Evolutionary conservation across 768 basidiomycete genomes (phyloP), one percentile per base, ranked within the genome.

Genomic region (Lanmaoa rubissima): DNA sequence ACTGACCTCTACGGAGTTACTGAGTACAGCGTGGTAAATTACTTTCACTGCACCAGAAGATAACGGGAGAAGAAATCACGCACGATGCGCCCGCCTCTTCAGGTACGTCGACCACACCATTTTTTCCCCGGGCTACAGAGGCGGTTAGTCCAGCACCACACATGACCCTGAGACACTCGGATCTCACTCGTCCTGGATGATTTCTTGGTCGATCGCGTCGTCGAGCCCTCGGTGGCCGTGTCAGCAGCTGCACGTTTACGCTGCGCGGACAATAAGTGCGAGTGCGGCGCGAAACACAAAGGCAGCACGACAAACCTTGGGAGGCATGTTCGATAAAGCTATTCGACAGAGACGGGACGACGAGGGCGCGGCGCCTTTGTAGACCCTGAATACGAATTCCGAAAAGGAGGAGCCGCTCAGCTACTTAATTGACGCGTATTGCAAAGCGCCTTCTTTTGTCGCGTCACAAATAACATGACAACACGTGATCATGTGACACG

Each of bases 211-310:
- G 75, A 64, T 68, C 80, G 78, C 63, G 80, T 72, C 59, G 76
- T 59, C 35, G 75, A 43, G 17, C 69, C 65, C 55, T 63, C 69
- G 38, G 31, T 34, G 31, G 61, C 5, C 36, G 68, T 70, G 64
- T 64, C 53, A 39, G 78, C 77, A 32, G 78, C 79, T 24, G 71
- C 70, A 70, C 81, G 84, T 75, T 88, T 89, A 61, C 87, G 76
- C 87, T 89, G 65, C 28, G 6, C 14, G 40, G 11, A 9, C 8
- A 19, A 39, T 65, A 41, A 55, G 69, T 64, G 51, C 64, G 66
- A 42, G 54, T 31, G 6, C 12, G 45, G 32, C 35, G 11, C n/a
- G 9, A 12, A 68, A 41, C 13, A 31, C 11, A 16, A 44, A 42
- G 26, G 24, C 9, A 19, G n/a, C 7, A 31, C 26, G 49, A 61